Evolutionary conservation across 2,329 filamentous ascomycete species (phyloP).

Genomic region (Xylariales sp.): DNA sequence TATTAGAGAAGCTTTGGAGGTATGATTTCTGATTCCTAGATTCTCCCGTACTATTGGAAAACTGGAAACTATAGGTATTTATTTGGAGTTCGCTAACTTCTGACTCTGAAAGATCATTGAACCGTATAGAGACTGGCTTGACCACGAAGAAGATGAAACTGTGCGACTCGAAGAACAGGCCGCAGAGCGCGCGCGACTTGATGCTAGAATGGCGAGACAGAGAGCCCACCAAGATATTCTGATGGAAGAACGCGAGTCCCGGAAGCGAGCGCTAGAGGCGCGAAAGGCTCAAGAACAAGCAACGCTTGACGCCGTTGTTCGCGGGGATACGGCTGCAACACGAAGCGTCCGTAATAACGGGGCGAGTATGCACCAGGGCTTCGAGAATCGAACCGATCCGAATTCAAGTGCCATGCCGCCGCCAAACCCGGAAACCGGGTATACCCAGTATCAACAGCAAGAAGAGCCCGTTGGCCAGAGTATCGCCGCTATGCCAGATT

Average conservation of each 20-base stretch:
- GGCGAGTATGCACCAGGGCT: neutral
- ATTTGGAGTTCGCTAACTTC: conserved; percentile 8
- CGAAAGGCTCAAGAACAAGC: conserved; percentile 5
- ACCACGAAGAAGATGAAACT: conserved; percentile 5
- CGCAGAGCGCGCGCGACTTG: neutral
- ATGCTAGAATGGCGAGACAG: neutral
- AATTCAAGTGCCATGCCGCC: neutral
- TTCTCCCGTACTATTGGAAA: too few relatives aligned
- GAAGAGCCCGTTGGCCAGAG: neutral
- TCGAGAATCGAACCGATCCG: too few relatives aligned
- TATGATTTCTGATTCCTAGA: conserved; percentile 1
- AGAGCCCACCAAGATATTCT: neutral
- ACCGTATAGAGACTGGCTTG: conserved; percentile 10
- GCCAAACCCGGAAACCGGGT: neutral
- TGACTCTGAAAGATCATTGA: neutral
- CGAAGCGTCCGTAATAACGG: neutral
- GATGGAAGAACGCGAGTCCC: conserved; percentile 3
- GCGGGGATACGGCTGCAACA: neutral
- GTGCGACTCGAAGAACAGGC: neutral
- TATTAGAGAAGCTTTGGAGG: conserved; percentile 12
- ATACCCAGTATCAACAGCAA: neutral
- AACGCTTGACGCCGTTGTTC: neutral
- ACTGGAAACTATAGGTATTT: too few relatives aligned
- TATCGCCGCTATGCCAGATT: neutral
- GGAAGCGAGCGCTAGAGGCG: neutral